Conservation (phyloP, 2,329 filamentous ascomycete genomes). For the Endoconidiophora polonica region DNA sequence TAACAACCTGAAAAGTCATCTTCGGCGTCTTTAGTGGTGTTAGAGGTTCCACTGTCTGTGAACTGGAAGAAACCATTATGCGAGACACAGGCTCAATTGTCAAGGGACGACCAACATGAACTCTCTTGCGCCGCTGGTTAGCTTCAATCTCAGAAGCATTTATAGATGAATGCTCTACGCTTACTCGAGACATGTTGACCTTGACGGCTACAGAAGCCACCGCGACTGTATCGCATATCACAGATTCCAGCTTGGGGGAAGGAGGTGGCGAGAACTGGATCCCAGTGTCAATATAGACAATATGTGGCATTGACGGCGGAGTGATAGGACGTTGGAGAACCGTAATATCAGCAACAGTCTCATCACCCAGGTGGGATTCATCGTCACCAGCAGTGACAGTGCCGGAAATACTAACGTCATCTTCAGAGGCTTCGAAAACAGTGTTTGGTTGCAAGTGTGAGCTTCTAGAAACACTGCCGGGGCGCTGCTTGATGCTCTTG, state of each 20-base stretch:
- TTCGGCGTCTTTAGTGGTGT: conserved; percentile 12
- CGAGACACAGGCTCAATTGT: conserved; percentile 28
- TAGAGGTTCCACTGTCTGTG: conserved; percentile 42
- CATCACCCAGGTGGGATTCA: neutral
- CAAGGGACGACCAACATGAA: conserved; percentile 35
- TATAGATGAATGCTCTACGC: conserved; percentile 19
- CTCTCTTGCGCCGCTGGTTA: conserved; percentile 56
- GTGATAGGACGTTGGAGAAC: conserved; percentile 13
- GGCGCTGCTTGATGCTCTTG: conserved; percentile 22
- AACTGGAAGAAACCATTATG: conserved; percentile 47
- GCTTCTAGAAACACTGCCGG: conserved; percentile 37
- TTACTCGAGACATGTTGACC: conserved; percentile 7
- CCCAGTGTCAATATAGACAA: conserved; percentile 55
- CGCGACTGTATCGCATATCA: neutral
- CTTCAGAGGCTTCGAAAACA: conserved; percentile 39
- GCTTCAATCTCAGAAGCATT: conserved; percentile 48
- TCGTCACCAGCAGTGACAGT: conserved; percentile 8
- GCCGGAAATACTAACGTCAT: conserved; percentile 22
- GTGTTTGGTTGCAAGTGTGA: conserved; percentile 36
- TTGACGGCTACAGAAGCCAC: conserved; percentile 5
- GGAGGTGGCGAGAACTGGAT: conserved; percentile 71
- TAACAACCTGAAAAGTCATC: neutral
- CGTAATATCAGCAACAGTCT: conserved; percentile 6
- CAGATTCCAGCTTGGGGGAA: conserved; percentile 40
- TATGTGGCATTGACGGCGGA: conserved; percentile 18